phyloP scores from a whole-genome alignment of 768 basidiomycete genomes.

The Leccinum barrowsii region DNA sequence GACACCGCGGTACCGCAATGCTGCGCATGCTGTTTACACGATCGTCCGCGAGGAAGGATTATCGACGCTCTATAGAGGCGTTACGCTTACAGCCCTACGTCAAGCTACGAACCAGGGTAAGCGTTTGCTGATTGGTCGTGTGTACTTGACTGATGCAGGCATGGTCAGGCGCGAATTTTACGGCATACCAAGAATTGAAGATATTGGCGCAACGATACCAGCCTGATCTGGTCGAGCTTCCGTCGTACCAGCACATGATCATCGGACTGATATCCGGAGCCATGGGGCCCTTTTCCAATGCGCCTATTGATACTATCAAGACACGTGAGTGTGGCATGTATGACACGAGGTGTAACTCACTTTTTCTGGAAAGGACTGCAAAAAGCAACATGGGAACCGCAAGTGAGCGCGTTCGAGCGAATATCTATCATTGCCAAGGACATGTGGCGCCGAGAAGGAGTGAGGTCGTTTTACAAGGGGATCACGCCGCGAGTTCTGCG shows the following conservation, averaged over 20 bases:
- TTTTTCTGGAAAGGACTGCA: constrained; percentile 60
- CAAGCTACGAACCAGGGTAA: constrained; percentile 98
- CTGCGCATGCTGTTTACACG: constrained; percentile 92
- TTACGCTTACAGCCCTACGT: constrained; percentile 86
- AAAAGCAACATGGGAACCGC: constrained; percentile 70
- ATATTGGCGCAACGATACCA: constrained; percentile 73
- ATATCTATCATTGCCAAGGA: constrained; percentile 79
- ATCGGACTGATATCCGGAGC: constrained; percentile 96
- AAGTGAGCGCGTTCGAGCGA: constrained; percentile 75
- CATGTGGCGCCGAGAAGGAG: constrained; percentile 92
- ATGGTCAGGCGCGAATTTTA: constrained; percentile 85
- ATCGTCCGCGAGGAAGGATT: constrained; percentile 92
- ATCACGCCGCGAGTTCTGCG: constrained; percentile 95
- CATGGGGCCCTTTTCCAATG: constrained; percentile 98
- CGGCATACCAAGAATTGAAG: constrained; percentile 96
- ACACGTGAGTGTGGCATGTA: constrained; percentile 58
- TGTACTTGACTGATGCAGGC: neutral
- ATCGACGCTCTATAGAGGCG: constrained; percentile 84
- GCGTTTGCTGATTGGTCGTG: constrained; percentile 10
- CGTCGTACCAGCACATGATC: constrained; percentile 93
- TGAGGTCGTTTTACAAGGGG: constrained; percentile 93
- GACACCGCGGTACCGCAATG: constrained; percentile 90
- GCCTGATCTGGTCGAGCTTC: constrained; percentile 75
- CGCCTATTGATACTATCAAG: constrained; percentile 93
- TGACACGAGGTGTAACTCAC: neutral